Evolutionary conservation across 257 asterid genomes (phyloP).

Genomic region (Fraxinus excelsior): DNA sequence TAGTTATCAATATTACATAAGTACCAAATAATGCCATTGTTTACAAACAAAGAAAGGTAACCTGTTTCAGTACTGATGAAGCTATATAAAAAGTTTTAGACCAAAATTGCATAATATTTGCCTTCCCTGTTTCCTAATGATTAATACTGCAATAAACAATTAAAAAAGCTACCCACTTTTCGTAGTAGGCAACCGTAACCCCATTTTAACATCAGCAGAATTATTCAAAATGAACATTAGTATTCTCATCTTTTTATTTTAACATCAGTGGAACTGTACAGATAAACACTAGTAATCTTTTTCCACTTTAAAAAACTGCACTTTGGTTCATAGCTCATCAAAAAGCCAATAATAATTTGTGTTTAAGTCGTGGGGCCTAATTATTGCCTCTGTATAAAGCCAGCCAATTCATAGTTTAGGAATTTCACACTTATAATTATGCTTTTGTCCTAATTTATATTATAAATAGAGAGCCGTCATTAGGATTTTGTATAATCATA

Average conservation of each 20-base stretch:
- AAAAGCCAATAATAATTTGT: not conserved
- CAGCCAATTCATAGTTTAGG: too few species aligned
- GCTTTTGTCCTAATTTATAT: too few species aligned
- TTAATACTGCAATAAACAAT: not conserved
- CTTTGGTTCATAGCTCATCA: not conserved
- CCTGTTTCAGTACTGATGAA: not conserved
- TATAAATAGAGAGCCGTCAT: too few species aligned
- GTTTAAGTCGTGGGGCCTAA: too few species aligned
- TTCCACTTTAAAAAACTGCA: not conserved
- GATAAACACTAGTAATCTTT: not conserved
- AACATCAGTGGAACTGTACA: not conserved
- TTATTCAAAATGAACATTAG: not conserved
- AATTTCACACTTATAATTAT: too few species aligned
- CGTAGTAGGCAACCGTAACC: not conserved
- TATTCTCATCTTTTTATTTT: not conserved
- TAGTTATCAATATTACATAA: not conserved
- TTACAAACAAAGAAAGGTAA: not conserved
- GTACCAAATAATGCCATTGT: slow-evolving; percentile 7
- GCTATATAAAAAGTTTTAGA: not conserved
- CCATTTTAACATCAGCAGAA: not conserved
- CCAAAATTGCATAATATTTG: not conserved
- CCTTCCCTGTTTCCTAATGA: not conserved
- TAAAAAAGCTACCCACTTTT: not conserved
- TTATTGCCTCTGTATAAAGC: too few species aligned
- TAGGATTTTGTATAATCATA: too few species aligned